Evolutionary conservation across 176 grass and related monocot species (phyloP).

Genomic region (Cocos nucifera): DNA sequence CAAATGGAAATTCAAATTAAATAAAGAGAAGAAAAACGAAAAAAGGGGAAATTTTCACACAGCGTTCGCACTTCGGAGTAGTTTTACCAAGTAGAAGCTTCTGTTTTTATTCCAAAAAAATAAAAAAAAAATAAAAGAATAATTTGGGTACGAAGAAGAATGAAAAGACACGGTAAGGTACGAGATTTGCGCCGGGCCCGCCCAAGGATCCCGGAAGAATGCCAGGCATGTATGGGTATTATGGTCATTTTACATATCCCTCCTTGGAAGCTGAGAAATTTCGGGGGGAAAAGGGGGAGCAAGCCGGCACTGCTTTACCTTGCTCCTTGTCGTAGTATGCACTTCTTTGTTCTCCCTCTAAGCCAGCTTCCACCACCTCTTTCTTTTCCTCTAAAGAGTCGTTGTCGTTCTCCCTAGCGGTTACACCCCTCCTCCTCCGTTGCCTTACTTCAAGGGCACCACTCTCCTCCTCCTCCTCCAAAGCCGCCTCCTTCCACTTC

Average conservation of each 20-base stretch:
- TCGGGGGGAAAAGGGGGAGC: not conserved
- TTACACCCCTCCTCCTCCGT: conserved; percentile 17
- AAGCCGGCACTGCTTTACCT: conserved; percentile 23
- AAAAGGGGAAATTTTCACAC: too few relatives aligned
- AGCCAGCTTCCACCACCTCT: conserved; percentile 6
- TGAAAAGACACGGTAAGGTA: too few relatives aligned
- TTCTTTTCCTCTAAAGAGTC: conserved; percentile 7
- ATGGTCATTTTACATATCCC: not conserved
- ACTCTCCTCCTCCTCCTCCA: conserved; percentile 22
- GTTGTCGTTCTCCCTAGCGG: not conserved
- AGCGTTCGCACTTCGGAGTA: too few relatives aligned
- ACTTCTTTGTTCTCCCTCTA: conserved; percentile 17
- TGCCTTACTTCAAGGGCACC: conserved; percentile 28
- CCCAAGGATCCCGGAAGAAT: not conserved
- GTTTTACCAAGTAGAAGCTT: too few relatives aligned
- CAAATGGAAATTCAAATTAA: too few relatives aligned
- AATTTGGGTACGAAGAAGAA: too few relatives aligned
- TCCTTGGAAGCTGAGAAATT: not conserved
- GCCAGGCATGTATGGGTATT: not conserved
- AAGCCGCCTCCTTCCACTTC: conserved; percentile 25
- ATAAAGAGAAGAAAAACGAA: too few relatives aligned
- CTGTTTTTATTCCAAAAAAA: too few relatives aligned
- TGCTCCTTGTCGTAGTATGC: conserved; percentile 39
- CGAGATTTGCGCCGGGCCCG: too few relatives aligned
- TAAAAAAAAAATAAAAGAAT: too few relatives aligned